These are phyloP conservation scores for Ophiognomonia clavigignenti-juglandacearum DNA, from an alignment of 2,329 filamentous ascomycete species.

Conservation along the genomic window DNA sequence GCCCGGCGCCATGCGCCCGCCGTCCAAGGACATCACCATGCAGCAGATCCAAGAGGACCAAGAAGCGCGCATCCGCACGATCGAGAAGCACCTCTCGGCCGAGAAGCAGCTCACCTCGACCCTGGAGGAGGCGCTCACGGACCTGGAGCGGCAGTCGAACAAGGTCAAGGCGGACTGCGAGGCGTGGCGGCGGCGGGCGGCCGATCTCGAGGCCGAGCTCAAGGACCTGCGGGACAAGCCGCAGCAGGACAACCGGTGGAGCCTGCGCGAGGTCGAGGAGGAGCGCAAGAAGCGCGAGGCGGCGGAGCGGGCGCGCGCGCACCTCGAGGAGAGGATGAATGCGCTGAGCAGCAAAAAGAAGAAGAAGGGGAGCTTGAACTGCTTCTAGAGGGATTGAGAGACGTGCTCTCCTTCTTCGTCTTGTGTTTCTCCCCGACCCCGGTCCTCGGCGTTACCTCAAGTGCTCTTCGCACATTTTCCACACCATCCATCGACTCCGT, in stretches of 20 bases:
- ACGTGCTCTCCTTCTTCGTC: too few species aligned
- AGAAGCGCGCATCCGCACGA: slow-evolving; percentile 88
- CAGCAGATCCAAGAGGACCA: slow-evolving; percentile 89
- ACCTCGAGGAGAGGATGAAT: slow-evolving; percentile 93
- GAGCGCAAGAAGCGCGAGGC: slow-evolving; percentile 89
- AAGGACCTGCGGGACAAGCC: slow-evolving; percentile 58
- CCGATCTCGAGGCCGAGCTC: slow-evolving; percentile 67
- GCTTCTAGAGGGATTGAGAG: slow-evolving; percentile 62
- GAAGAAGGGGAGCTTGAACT: slow-evolving; percentile 93
- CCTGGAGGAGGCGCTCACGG: slow-evolving; percentile 89
- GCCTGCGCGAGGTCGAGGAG: slow-evolving; percentile 88
- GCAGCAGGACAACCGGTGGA: slow-evolving; percentile 55
- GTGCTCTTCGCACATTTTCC: too few species aligned
- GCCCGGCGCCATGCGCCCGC: slow-evolving; percentile 60
- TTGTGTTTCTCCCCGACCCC: too few species aligned
- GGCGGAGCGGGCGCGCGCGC: slow-evolving; percentile 81
- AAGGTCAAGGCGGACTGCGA: slow-evolving; percentile 90
- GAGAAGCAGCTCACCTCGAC: slow-evolving; percentile 96
- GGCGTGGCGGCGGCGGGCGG: slow-evolving; percentile 81
- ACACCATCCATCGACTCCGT: too few species aligned
- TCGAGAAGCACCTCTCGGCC: slow-evolving; percentile 93
- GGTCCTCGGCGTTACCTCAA: too few species aligned
- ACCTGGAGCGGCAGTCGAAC: slow-evolving; percentile 86
- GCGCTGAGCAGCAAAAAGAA: slow-evolving; percentile 85
- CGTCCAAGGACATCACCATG: slow-evolving; percentile 73